A percentile compares a stretch with the other conserved stretches of the same genome.
Conservation (phyloP, 1,284 basidiomycete genomes). For the Austroboletus rostrupii region DNA sequence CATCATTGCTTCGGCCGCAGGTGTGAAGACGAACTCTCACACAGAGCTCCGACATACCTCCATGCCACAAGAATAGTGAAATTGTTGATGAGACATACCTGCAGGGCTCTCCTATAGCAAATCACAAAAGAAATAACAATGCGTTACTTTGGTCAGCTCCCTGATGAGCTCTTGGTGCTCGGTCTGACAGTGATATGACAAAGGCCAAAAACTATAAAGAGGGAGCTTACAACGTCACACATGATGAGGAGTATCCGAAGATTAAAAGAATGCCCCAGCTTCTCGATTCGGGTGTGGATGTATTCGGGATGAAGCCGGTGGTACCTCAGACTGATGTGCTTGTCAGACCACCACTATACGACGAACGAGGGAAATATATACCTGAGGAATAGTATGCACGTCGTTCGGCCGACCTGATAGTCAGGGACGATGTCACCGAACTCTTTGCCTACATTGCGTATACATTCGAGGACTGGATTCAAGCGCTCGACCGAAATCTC, state of each 20-base stretch:
- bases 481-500: constrained; percentile 53
- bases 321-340: constrained; percentile 76
- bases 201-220: background rate
- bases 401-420: constrained; percentile 94
- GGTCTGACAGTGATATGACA: constrained; percentile 43
- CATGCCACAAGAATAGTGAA: constrained; percentile 92
- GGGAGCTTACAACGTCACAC: constrained; percentile 82
- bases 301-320: constrained; percentile 98
- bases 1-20: constrained; percentile 61
- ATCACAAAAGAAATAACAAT: constrained; percentile 8
- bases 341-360: background rate
- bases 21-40: constrained; percentile 1
- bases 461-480: constrained; percentile 83
- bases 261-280: constrained; percentile 77
- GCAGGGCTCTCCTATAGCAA: constrained; percentile 5
- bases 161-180: constrained; percentile 89
- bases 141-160: constrained; percentile 81
- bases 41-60: constrained; percentile 49
- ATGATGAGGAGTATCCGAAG: constrained; percentile 86
- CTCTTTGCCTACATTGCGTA: constrained; percentile 89
- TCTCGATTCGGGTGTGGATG: constrained; percentile 86
- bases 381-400: constrained; percentile 91
- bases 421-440: constrained; percentile 93
- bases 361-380: constrained; percentile 26
- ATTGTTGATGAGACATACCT: constrained; percentile 87